These are phyloP conservation scores for Clavulina sp. DNA, from an alignment of 768 basidiomycete species.

Conservation along the genomic window DNA sequence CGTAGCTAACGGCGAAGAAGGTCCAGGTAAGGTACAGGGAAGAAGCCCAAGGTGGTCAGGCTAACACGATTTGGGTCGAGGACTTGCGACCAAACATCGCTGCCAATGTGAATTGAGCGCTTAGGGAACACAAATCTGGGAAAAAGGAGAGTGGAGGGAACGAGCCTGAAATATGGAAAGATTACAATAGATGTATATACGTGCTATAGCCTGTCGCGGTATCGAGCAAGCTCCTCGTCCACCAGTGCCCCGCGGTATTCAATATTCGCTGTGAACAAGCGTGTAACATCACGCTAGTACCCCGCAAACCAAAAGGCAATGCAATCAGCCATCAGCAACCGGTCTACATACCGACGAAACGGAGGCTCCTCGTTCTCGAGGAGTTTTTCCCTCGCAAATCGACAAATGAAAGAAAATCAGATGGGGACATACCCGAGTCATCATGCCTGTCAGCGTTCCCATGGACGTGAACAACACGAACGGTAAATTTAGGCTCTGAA, in stretches of 20 bases:
- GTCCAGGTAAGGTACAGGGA: too few species aligned
- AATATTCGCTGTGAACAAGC: neutral
- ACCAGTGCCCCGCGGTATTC: neutral
- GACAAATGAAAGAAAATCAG: too few species aligned
- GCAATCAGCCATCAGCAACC: neutral
- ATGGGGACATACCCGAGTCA: constrained; percentile 26
- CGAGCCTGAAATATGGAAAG: neutral
- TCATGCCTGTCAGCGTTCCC: constrained; percentile 44
- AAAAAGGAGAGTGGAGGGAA: too few species aligned
- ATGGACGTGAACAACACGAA: constrained; percentile 48
- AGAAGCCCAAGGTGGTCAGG: too few species aligned
- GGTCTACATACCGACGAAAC: too few species aligned
- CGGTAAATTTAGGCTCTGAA: constrained; percentile 58
- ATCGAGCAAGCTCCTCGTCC: neutral
- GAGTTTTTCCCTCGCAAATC: too few species aligned
- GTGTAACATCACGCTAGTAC: neutral
- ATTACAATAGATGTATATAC: neutral
- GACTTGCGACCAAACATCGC: too few species aligned
- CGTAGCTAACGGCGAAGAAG: too few species aligned
- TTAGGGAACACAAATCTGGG: too few species aligned
- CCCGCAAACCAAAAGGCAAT: neutral
- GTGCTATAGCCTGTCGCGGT: neutral
- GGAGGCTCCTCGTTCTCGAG: too few species aligned
- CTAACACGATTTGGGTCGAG: too few species aligned
- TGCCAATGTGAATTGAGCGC: too few species aligned